Base-by-base conservation (phyloP, 805 yeast genomes). In the Metschnikowia chrysomelidarum region DNA sequence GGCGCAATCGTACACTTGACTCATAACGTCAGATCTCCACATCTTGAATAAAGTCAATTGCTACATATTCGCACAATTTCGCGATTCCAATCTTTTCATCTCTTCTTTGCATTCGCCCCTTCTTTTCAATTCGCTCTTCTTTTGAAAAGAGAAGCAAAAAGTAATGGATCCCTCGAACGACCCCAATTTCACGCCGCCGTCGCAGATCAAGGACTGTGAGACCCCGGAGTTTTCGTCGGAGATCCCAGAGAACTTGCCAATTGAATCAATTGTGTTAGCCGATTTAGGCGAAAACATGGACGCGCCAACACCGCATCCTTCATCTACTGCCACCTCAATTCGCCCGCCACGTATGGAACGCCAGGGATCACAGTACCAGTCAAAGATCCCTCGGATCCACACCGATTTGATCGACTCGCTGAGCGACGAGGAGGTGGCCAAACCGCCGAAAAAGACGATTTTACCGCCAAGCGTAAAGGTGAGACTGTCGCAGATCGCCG, bases 121-220 rank as follows among this genome's bases (percentile, higher is more conserved):
- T n/a, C n/a, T n/a, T n/a, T n/a, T n/a, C n/a, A n/a, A n/a, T n/a
- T n/a, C n/a, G n/a, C n/a, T n/a, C n/a, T n/a, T n/a, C n/a, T n/a
- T n/a, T n/a, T n/a, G n/a, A n/a, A n/a, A n/a, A n/a, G n/a, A n/a
- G n/a, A n/a, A 19, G 9, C 22, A 10, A 19, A 7, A 7, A 19
- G n/a, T n/a, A 21, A 88, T 88, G 98, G 98, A 89, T 57, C 98
- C 98, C 15, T 83, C 91, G 4, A 77, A 82, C 60, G 96, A 88
- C 47, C 95, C 96, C 13, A 80, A 87, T 58, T 89, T 87, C 59
- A 78, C 80, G 32, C 95, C 96, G 8, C 95, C 96, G 0, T 78
- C 87, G 11, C 72, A 79, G 35, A 73, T 78, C 45, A 76, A 76
- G 30, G 65, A 76, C 39, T 60, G 74, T 32, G 75, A 73, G 49